Evolutionary conservation across 257 asterid species (phyloP), one percentile per base, ranked within the genome.

Genomic region (Nicotiana tabacum): DNA sequence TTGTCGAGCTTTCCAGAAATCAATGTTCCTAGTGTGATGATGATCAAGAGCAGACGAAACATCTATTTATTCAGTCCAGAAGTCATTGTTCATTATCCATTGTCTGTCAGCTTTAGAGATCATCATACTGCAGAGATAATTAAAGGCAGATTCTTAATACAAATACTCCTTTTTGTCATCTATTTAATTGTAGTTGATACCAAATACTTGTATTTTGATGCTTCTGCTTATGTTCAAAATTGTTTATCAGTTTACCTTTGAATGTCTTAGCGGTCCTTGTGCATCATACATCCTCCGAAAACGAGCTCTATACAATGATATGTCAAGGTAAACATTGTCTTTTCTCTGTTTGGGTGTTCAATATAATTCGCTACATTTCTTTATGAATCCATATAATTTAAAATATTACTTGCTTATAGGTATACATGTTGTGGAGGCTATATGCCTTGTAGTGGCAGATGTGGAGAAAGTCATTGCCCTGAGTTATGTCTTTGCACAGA

Each of bases 391-490:
- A 6, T 30, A 29, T 4, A 39, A 30, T 58, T 58, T n/a, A 33
- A 33, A 21, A 18, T 15, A 58, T 13, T 80, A 17, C 4, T 56
- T 83, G 61, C 21, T 61, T 24, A 29, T 81, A 87, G 92, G 80
- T 89, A 88, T 65, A 55, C 72, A 67, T 88, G 90, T 32, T 88
- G 90, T 35, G 92, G 87, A 77, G 90, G 92, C 18, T 88, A 81
- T 79, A 86, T 89, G 89, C 89, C 90, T 58, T 87, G 87, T 81
- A 89, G 90, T 27, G 90, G 92, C 12, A 80, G 67, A 80, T 88
- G 87, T 77, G 89, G 90, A 21, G 92, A 89, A 84, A 87, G 84
- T 30, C 62, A 77, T 0, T 89, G 88, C 77, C 92, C 90, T 2
- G 88, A 86, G 57, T 74, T 87, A 21, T 89, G 92, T 83, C 92